A percentile compares a stretch with the other conserved stretches of the same genome.
Evolutionary conservation across 306 rosid genomes (phyloP).

Genomic region (Vachellia pachyceras): DNA sequence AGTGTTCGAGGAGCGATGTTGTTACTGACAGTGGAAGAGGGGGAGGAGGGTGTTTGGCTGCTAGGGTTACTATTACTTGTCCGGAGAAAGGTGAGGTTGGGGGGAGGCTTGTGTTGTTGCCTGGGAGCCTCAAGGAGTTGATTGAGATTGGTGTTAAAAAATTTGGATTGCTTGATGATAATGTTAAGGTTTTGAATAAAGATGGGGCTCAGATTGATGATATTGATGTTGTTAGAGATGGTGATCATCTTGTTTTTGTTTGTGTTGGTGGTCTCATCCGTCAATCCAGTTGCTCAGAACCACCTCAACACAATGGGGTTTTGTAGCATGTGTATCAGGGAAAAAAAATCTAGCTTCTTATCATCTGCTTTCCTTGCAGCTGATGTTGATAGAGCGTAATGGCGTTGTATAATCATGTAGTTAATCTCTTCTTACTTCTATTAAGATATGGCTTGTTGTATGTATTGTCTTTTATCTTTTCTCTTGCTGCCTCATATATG

Average conservation of each 20-base stretch:
- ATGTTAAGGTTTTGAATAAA: slow-evolving; percentile 48
- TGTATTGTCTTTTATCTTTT: too few relatives aligned
- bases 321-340: background rate
- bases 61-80: slow-evolving; percentile 58
- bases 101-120: slow-evolving; percentile 58
- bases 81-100: slow-evolving; percentile 48
- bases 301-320: background rate
- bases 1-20: slow-evolving; percentile 4
- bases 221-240: slow-evolving; percentile 62
- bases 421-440: too few relatives aligned
- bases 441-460: too few relatives aligned
- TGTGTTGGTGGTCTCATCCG: background rate
- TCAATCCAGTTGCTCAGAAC: background rate
- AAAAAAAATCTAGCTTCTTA: background rate
- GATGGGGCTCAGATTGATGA: slow-evolving; percentile 74
- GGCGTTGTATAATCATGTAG: too few relatives aligned
- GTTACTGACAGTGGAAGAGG: background rate
- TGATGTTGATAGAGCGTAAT: too few relatives aligned
- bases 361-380: background rate
- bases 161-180: slow-evolving; percentile 45
- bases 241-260: slow-evolving; percentile 62
- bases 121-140: slow-evolving; percentile 51
- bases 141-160: slow-evolving; percentile 59
- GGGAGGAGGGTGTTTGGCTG: background rate
- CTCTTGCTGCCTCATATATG: too few relatives aligned